Evolutionary conservation across 73 alveolate species (phyloP), one percentile per base, ranked within the genome.

Genomic region (Stentor coeruleus): DNA sequence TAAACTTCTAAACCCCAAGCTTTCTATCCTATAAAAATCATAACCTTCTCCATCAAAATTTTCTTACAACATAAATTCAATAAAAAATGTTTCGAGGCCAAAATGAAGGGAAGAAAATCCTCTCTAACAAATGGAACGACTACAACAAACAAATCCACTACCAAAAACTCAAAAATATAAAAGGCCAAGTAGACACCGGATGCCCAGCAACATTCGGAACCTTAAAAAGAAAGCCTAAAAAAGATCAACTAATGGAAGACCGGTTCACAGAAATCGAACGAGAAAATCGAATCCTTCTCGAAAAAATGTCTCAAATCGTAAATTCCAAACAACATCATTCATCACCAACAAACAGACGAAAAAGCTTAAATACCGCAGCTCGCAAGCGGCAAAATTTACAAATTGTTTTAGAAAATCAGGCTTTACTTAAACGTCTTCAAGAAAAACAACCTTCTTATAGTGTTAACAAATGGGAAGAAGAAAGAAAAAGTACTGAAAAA

Each of bases 211-310:
- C 83, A 38, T 85, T 86, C 55, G 81, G 49, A n/a, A 87, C 76
- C 73, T 49, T 83, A 15, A 40, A 59, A 80, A 81, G 75, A 30
- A 89, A 85, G 55, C 87, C 83, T 26, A 92, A 92, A 58, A 90
- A 74, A 58, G 93, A 90, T 35, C 86, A 74, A 49, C 74, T 84
- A 59, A 85, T 81, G 3, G 97, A 92, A 58, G 91, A 90, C 82
- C 74, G 91, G 28, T 87, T 85, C 85, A 87, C 92, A 30, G 91
- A 90, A 39, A 90, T 90, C n/a, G 95, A 90, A 55, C 76, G 93
- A 39, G 95, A 86, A 86, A 90, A 90, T 81, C 86, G 88, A 35
- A 82, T 90, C 30, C 72, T 90, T 3, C 81, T 90, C 20, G 90
- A 87, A 35, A 90, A 90, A 77, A 90, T 90, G 88, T 80, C 92